Evolutionary conservation across 768 basidiomycete species (phyloP).

Genomic region (button mushroom (Agaricus bisporus)): DNA sequence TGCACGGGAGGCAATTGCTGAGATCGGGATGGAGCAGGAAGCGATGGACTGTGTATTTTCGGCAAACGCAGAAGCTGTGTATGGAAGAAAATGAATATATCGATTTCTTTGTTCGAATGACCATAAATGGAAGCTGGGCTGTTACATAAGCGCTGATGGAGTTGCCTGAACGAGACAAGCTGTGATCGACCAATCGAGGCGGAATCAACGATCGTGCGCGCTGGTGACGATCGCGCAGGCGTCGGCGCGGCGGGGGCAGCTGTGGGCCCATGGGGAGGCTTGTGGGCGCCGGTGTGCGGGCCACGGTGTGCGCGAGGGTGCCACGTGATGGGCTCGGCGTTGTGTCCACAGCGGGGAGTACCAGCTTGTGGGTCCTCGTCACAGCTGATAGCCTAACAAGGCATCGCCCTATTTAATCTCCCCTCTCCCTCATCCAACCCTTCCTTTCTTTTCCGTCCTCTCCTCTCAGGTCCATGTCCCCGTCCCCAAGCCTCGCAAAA

Average conservation of each 20-base stretch:
- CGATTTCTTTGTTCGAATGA: slow-evolving; percentile 2
- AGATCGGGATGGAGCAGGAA: slow-evolving; percentile 74
- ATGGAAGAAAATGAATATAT: slow-evolving; percentile 20
- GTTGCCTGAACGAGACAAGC: background rate
- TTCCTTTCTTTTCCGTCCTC: background rate
- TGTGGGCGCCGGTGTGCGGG: slow-evolving; percentile 8
- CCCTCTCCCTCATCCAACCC: background rate
- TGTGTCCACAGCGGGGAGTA: background rate
- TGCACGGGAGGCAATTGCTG: slow-evolving; percentile 71
- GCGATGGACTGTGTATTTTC: slow-evolving; percentile 71
- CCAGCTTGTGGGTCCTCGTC: slow-evolving; percentile 10
- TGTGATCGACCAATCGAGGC: background rate
- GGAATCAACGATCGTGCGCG: background rate
- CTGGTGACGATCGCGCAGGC: background rate
- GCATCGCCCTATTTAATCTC: background rate
- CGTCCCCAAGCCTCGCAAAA: background rate
- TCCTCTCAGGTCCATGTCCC: slow-evolving; percentile 5
- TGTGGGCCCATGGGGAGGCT: background rate
- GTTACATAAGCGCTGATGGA: background rate
- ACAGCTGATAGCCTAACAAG: slow-evolving; percentile 1
- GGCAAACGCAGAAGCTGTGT: slow-evolving; percentile 42
- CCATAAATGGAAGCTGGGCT: slow-evolving; percentile 3
- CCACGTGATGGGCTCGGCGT: slow-evolving; percentile 4
- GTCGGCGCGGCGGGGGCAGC: too few relatives aligned
- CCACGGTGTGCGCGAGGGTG: background rate